Conservation (phyloP, 441 rosid species). For the Adansonia rubrostipa region DNA sequence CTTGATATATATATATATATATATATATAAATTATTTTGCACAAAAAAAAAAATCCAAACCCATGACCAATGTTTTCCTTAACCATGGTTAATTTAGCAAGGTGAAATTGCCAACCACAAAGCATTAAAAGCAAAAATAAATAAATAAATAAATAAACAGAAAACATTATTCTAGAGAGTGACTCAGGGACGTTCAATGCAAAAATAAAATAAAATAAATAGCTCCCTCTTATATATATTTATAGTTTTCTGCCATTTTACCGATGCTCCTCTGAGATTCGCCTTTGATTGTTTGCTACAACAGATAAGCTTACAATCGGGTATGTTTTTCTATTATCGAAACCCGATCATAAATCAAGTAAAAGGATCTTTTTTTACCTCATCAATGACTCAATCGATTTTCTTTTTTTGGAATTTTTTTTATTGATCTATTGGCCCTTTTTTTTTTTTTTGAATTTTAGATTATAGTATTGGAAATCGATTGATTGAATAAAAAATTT, state of each 20-base stretch:
- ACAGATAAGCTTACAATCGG: slow-evolving; percentile 32
- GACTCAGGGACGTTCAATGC: slow-evolving; percentile 5
- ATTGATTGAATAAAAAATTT: not conserved
- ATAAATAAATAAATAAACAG: not conserved
- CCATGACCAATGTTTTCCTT: not conserved
- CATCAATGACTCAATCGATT: not conserved
- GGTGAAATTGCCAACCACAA: slow-evolving; percentile 7
- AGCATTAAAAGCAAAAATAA: not conserved
- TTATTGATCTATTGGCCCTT: slow-evolving; percentile 39
- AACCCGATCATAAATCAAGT: slow-evolving; percentile 33
- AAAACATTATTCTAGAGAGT: not conserved
- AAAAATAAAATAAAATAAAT: slow-evolving; percentile 13
- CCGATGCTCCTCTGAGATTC: slow-evolving; percentile 38
- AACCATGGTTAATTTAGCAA: slow-evolving; percentile 19
- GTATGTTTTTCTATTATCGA: slow-evolving; percentile 34
- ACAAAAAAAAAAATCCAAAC: not conserved
- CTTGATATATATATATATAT: not conserved
- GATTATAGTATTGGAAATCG: slow-evolving; percentile 31
- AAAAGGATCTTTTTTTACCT: slow-evolving; percentile 24
- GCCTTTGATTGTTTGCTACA: slow-evolving; percentile 41
- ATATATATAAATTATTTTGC: not conserved
- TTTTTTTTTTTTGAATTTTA: slow-evolving; percentile 26
- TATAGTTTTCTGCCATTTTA: slow-evolving; percentile 2
- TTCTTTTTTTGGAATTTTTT: not conserved
- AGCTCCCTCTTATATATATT: not conserved